Conservation (phyloP, 345 rosid species). For the Murraya koenigii region DNA sequence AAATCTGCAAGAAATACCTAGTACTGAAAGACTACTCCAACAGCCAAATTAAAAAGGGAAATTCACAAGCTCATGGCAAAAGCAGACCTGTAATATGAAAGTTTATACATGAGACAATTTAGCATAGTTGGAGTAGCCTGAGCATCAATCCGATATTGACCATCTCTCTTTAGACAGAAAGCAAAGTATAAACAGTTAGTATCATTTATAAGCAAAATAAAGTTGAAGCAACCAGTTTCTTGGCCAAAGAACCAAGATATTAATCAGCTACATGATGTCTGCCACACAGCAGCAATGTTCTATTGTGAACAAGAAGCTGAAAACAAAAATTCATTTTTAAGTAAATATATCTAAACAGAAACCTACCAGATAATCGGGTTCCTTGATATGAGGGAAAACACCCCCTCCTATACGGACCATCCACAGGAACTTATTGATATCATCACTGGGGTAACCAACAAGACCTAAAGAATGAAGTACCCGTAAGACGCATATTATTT, state of each 20-base stretch:
- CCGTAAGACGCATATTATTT: conserved; percentile 26
- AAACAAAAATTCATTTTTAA: neutral
- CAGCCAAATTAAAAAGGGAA: neutral
- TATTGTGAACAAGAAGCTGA: neutral
- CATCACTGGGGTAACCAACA: conserved; percentile 98
- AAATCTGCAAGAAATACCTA: conserved; percentile 51
- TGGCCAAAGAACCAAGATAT: neutral
- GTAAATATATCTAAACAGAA: neutral
- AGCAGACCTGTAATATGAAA: conserved; percentile 86
- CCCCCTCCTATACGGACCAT: conserved; percentile 99
- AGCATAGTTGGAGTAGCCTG: conserved; percentile 97
- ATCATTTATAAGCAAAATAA: conserved; percentile 1
- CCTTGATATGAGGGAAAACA: conserved; percentile 95
- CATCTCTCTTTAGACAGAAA: conserved; percentile 67
- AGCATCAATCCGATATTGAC: conserved; percentile 89
- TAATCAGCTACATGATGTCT: neutral
- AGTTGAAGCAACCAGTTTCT: neutral
- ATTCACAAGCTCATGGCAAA: conserved; percentile 3
- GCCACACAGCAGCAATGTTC: neutral
- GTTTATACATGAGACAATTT: conserved; percentile 95
- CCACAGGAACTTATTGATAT: conserved; percentile 97
- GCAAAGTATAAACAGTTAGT: neutral
- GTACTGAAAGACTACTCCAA: neutral
- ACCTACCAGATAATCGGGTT: conserved; percentile 88
- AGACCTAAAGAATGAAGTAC: conserved; percentile 53